Base-by-base conservation (phyloP, 2,329 filamentous ascomycete genomes). In the Alternaria triticimaculans region DNA sequence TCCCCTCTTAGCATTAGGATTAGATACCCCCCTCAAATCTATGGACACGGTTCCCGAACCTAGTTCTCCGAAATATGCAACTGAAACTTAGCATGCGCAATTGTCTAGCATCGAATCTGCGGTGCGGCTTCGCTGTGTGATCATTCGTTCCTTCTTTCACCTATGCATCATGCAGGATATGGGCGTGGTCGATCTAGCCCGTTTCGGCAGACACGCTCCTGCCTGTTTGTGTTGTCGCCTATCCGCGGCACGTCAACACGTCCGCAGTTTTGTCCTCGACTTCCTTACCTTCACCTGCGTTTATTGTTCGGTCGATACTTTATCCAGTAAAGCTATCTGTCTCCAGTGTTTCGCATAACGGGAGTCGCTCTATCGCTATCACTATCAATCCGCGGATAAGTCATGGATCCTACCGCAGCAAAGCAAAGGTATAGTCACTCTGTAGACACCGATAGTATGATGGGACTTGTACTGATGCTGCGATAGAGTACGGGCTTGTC, bases 1-100 rank as follows among this genome's bases (percentile, higher is more conserved):
- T 67, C 62, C 64, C 54, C 62, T 62, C 55, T 59, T 56, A n/a
- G 30, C 21, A 33, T 58, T 26, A 25, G 63, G 58, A 62, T 45
- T 26, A 68, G 61, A 71, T 72, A 69, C 72, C 71, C 72, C 63
- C 54, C 68, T 68, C 65, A 53, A 53, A 11, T 15, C 20, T 33
- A 53, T 37, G 10, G 8, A 53, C 14, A 53, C 30, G 3, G 2
- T 37, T 51, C 15, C 18, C 21, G 8, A 51, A 23, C 12, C 7
- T 37, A 9, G 7, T 15, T n/a, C 33, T 37, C 15, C 33, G 7
- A n/a, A 37, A 15, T n/a, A 37, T 15, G 33, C 12, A 33, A 14
- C 4, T 15, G 12, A 33, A 3, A 14, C 15, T 8, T 33, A 1
- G 30, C 30, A 33, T 33, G 12, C 30, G 2, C 3, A 4, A 4